Conservation (phyloP, 2,329 filamentous ascomycete genomes). For the Colletotrichum spaethianum region DNA sequence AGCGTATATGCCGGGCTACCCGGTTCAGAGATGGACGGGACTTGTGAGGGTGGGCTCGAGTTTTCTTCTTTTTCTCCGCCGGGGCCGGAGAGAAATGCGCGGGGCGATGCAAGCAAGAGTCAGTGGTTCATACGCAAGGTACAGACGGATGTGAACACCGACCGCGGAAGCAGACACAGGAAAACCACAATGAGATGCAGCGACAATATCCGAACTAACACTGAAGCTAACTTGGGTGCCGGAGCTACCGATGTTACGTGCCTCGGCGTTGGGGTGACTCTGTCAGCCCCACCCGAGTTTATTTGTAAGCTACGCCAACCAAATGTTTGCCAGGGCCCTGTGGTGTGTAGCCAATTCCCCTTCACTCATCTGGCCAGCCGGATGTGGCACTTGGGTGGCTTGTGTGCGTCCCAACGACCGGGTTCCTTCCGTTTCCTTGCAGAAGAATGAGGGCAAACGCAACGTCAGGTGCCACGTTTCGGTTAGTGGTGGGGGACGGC, state of each 20-base stretch:
- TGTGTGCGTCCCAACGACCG: not conserved
- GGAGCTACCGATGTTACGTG: constrained; percentile 32
- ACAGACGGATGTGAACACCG: not conserved
- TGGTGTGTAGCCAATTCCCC: not conserved
- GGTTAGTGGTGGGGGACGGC: not conserved
- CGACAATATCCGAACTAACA: not conserved
- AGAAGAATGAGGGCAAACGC: too few relatives aligned
- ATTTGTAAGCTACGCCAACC: constrained; percentile 7
- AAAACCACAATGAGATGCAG: not conserved
- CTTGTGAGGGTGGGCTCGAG: not conserved
- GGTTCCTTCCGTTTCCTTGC: not conserved
- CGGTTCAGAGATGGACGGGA: not conserved
- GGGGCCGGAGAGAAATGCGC: not conserved
- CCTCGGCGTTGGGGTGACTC: not conserved
- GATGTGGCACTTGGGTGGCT: not conserved
- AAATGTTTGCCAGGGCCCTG: not conserved
- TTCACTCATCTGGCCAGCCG: not conserved
- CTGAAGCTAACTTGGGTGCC: constrained; percentile 8
- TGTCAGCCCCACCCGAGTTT: constrained; percentile 5
- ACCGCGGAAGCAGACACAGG: not conserved
- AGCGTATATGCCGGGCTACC: constrained; percentile 2
- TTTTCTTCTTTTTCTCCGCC: not conserved
- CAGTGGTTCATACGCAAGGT: not conserved
- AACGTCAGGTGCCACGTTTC: not conserved
- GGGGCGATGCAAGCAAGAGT: too few relatives aligned